Percentiles rank a stretch among this genome's conserved stretches.
These are phyloP conservation scores for Allium fistulosum DNA, from an alignment of 106 monocot species.

Conservation along the genomic window DNA sequence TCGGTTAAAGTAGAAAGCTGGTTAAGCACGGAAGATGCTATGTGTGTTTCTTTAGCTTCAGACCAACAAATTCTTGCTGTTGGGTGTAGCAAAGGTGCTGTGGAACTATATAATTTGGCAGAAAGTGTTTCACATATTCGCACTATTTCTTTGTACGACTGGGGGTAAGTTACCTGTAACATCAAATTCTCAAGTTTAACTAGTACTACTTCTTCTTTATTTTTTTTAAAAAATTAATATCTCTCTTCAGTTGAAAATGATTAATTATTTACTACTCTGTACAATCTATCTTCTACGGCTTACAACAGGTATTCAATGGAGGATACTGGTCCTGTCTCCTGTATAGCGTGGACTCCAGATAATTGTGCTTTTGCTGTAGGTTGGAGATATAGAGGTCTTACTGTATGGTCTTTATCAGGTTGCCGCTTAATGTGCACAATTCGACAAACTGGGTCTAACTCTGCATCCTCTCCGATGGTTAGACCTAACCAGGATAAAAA, in stretches of 20 bases:
- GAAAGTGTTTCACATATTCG: conserved; percentile 56
- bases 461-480: conserved; percentile 71
- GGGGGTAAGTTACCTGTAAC: conserved; percentile 61
- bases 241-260: no score
- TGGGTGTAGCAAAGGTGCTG: conserved; percentile 78
- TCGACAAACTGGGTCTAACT: conserved; percentile 78
- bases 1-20: conserved; percentile 68
- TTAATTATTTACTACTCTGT: no score
- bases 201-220: no score
- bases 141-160: conserved; percentile 82
- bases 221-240: no score
- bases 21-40: conserved; percentile 65
- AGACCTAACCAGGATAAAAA: conserved; percentile 67
- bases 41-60: conserved; percentile 78
- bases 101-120: conserved; percentile 88
- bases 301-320: conserved; percentile 77
- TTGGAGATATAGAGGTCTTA: conserved; percentile 91
- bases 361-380: conserved; percentile 95
- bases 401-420: conserved; percentile 98
- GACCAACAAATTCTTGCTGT: conserved; percentile 91
- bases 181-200: no score
- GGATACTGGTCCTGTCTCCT: conserved; percentile 91
- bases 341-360: conserved; percentile 95
- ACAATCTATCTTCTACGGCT: no score
- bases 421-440: conserved; percentile 97